Evolutionary conservation across 2,329 filamentous ascomycete species (phyloP).

Genomic region (Aspergillus sclerotialis): DNA sequence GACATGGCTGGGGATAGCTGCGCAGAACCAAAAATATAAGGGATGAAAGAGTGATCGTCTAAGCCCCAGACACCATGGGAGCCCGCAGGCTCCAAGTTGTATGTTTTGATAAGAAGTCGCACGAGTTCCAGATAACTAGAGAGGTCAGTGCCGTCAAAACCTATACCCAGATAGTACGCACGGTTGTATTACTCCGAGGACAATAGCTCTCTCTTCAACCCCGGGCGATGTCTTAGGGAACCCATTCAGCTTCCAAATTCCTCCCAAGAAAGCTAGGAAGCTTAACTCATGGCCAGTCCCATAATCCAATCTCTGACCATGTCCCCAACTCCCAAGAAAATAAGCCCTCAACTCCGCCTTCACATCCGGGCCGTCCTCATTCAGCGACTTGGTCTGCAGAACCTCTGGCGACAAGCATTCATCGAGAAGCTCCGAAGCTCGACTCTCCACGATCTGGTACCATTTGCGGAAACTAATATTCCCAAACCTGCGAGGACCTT

Average conservation of each 20-base stretch:
- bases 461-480: slow-evolving; percentile 86
- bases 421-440: slow-evolving; percentile 50
- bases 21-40: slow-evolving; percentile 92
- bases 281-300: slow-evolving; percentile 94
- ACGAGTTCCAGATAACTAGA: slow-evolving; percentile 70
- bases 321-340: slow-evolving; percentile 80
- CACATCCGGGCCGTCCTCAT: slow-evolving; percentile 38
- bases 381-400: slow-evolving; percentile 24
- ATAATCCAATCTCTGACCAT: slow-evolving; percentile 82
- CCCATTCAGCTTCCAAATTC: slow-evolving; percentile 81
- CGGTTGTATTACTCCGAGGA: slow-evolving; percentile 75
- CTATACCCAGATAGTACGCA: slow-evolving; percentile 41
- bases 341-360: slow-evolving; percentile 69
- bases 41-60: slow-evolving; percentile 92
- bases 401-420: slow-evolving; percentile 49
- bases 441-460: slow-evolving; percentile 62
- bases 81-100: slow-evolving; percentile 89
- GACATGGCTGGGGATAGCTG: slow-evolving; percentile 74
- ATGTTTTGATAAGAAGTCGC: slow-evolving; percentile 76
- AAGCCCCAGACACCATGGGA: slow-evolving; percentile 97
- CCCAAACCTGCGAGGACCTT: slow-evolving; percentile 81
- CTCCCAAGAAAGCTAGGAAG: slow-evolving; percentile 84
- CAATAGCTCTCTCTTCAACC: slow-evolving; percentile 68
- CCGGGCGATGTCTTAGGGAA: slow-evolving; percentile 55
- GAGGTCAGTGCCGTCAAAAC: background rate